Evolutionary conservation across 2,329 filamentous ascomycete species (phyloP), one percentile per base, ranked within the genome.

Genomic region (Phialocephala sp.): DNA sequence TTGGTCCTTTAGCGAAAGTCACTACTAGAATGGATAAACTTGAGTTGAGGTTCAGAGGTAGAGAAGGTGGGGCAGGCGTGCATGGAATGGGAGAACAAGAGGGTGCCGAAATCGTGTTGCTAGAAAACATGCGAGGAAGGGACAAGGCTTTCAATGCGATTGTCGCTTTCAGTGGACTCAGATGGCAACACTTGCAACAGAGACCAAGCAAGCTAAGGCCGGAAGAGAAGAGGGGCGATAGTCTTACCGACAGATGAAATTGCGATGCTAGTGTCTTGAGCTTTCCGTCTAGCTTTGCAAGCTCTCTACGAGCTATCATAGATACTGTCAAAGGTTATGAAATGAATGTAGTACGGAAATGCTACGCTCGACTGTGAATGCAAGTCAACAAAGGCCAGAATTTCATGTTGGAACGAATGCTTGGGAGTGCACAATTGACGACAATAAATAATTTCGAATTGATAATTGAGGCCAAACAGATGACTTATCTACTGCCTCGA

Each of bases 131-230:
- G 68, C 74, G 68, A 36, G 69, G 72, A 20, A 68, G 77, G 27
- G 76, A 79, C 59, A 75, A 76, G 55, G 76, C 74, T 4, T 79
- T 79, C 56, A 78, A 78, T 67, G 69, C 72, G 22, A 72, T 79
- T 8, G 69, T 78, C 55, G 77, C 73, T 0, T 78, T 79, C 58
- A 77, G 75, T n/a, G 73, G 73, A 0, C 27, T 78, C 24, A 67
- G 70, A 36, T 78, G 76, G 73, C 76, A 79, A 64, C 68, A 72
- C 50, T 59, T 78, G 37, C 76, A 77, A 35, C 37, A 47, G 15
- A 12, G 54, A 15, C 39, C 54, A 22, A 47, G 24, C 18, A 37
- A 52, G 32, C 18, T 24, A 8, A 37, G 55, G 27, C 50, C 50
- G 4, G 50, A 32, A n/a, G 50, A 54, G 14, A 27, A 32, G 27